Evolutionary conservation across 805 yeast genomes (phyloP), one percentile per base, ranked within the genome.

Genomic region (Ogataea trehalophila): DNA sequence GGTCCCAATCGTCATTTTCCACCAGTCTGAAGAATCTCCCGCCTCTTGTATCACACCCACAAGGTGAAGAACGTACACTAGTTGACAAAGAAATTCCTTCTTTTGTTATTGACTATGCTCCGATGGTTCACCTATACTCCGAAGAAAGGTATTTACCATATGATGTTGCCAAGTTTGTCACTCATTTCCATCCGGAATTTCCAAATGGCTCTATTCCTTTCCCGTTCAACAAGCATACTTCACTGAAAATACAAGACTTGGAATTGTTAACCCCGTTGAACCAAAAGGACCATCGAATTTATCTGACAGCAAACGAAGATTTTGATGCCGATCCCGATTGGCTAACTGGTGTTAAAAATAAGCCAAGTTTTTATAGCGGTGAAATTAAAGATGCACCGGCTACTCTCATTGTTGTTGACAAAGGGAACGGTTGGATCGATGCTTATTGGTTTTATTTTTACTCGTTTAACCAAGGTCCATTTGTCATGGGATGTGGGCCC

Each of bases 401-500:
- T 0, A 75, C 84, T 0, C 65, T 91, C 31, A 75, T 92, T 22
- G 91, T 88, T 1, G 91, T 87, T 0, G 97, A 92, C 60, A 91
- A 90, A 62, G 97, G 96, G 2, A 85, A 89, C 56, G 96, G 96
- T 3, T 83, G 94, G 88, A 86, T 91, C 0, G 99, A 92, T 63
- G 88, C 97, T 0, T 92, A 79, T 63, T 92, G 98, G 97, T 94
- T 92, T 65, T 91, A 88, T 62, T 92, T 92, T 62, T 92, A 94
- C 63, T 85, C 96, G 2, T 92, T 92, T 71, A 92, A 92, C 62
- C 71, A 87, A 54, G 99, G 99, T 0, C 97, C 99, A 0, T 92
- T 83, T 68, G 97, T 92, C 9, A 90, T 92, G 97, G 98, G 98
- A 3, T 77, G 79, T 35, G 99, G 99, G 0, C 99, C 99, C 0